phyloP scores from a whole-genome alignment of 768 basidiomycete species.

The Suillus luteus region DNA sequence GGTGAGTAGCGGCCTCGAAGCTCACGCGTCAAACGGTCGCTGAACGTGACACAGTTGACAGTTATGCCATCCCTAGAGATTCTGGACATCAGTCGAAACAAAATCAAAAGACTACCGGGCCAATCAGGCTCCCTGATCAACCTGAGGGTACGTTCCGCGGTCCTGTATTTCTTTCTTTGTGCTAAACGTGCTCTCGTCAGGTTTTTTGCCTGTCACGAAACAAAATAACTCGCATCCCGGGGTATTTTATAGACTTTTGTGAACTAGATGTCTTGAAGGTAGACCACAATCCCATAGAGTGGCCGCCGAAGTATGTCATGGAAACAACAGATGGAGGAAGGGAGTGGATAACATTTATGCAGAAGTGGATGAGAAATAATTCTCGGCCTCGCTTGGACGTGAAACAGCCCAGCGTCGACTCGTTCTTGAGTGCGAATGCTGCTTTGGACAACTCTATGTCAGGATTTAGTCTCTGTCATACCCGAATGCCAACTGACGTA shows the following conservation, averaged over 20 bases:
- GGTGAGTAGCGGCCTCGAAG: conserved; percentile 53
- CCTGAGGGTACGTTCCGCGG: conserved; percentile 57
- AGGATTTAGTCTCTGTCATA: conserved; percentile 10
- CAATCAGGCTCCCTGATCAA: conserved; percentile 77
- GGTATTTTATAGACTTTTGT: conserved; percentile 73
- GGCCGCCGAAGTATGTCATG: conserved; percentile 74
- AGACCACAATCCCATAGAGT: conserved; percentile 92
- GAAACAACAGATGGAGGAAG: conserved; percentile 54
- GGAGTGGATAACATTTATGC: conserved; percentile 72
- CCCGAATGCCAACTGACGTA: conserved; percentile 12
- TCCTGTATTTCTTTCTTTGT: not conserved
- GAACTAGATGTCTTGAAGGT: conserved; percentile 78
- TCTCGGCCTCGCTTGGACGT: conserved; percentile 33
- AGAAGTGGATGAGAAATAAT: conserved; percentile 73
- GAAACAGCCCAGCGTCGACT: conserved; percentile 48
- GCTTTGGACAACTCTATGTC: conserved; percentile 37
- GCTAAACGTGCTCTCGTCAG: conserved; percentile 39
- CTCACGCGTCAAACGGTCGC: conserved; percentile 10
- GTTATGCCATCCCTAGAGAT: conserved; percentile 88
- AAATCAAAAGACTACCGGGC: conserved; percentile 75
- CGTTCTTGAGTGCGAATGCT: conserved; percentile 46
- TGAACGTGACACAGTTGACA: conserved; percentile 59
- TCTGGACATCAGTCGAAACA: conserved; percentile 92
- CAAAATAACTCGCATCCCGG: conserved; percentile 75
- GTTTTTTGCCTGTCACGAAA: conserved; percentile 89